These are phyloP conservation scores for Artomyces pyxidatus DNA, from an alignment of 768 basidiomycete genomes.

Conservation along the genomic window DNA sequence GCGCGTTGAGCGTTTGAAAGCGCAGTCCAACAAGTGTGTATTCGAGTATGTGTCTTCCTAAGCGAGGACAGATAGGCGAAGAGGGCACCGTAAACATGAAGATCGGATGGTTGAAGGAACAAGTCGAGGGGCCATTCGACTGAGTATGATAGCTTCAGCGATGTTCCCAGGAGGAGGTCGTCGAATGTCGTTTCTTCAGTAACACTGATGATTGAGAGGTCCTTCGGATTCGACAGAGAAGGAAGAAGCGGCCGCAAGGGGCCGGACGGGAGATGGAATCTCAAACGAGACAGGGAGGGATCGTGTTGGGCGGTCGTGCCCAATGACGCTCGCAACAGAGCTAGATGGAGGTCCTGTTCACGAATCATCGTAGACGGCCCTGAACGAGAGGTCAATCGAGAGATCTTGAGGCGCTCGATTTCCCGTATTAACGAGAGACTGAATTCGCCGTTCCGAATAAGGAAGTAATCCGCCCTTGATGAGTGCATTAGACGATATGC, in stretches of 20 bases:
- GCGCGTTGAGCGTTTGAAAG: conserved; percentile 82
- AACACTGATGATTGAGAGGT: conserved; percentile 30
- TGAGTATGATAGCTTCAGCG: conserved; percentile 58
- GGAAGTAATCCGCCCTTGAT: conserved; percentile 75
- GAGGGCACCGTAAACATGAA: conserved; percentile 65
- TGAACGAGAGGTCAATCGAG: conserved; percentile 61
- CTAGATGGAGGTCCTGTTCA: conserved; percentile 85
- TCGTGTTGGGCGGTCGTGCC: conserved; percentile 88
- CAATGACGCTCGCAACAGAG: conserved; percentile 78
- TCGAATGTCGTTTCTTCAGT: conserved; percentile 46
- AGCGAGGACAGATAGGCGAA: conserved; percentile 81
- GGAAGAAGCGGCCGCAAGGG: conserved; percentile 78
- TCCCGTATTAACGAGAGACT: conserved; percentile 77
- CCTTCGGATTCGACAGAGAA: conserved; percentile 38
- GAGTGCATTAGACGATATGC: neutral
- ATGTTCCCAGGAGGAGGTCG: conserved; percentile 73
- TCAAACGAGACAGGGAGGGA: conserved; percentile 61
- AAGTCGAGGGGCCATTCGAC: conserved; percentile 87
- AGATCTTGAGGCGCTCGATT: conserved; percentile 75
- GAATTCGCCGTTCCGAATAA: conserved; percentile 85
- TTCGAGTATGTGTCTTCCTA: conserved; percentile 73
- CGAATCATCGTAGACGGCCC: conserved; percentile 70
- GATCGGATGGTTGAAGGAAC: conserved; percentile 71
- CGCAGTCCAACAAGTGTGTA: conserved; percentile 78
- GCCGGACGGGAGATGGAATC: conserved; percentile 73